These are phyloP conservation scores for Hypoxylon sp. DNA, from an alignment of 2,329 filamentous ascomycete species.

Conservation along the genomic window DNA sequence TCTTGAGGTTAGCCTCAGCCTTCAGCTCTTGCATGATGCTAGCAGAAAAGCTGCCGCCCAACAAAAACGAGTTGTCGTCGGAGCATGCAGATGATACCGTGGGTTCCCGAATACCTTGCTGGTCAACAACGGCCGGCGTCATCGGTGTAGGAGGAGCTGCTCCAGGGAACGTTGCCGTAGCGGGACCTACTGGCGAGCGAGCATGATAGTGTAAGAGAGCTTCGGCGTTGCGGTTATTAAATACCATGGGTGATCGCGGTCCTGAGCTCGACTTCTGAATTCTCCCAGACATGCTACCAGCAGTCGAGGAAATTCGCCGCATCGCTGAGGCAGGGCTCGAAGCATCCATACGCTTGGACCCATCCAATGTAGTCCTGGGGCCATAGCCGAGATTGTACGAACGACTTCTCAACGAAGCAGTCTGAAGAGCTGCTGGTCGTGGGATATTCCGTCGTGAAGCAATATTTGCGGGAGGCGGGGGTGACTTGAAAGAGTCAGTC, in stretches of 20 bases:
- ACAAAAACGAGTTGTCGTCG: conserved; percentile 55
- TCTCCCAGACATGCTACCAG: conserved; percentile 59
- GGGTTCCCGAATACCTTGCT: conserved; percentile 59
- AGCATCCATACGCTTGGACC: conserved; percentile 61
- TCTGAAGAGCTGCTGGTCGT: conserved; percentile 64
- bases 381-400: conserved; percentile 57
- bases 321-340: conserved; percentile 61
- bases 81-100: conserved; percentile 58
- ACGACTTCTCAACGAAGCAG: conserved; percentile 62
- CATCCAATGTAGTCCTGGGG: conserved; percentile 66
- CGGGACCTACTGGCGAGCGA: conserved; percentile 60
- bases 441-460: conserved; percentile 68
- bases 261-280: conserved; percentile 60
- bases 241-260: conserved; percentile 62
- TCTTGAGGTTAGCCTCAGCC: conserved; percentile 64
- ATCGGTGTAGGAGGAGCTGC: conserved; percentile 65
- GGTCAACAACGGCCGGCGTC: conserved; percentile 61
- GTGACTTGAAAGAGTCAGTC: conserved; percentile 62
- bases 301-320: conserved; percentile 68
- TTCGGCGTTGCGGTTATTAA: conserved; percentile 64
- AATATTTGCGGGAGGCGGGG: conserved; percentile 67
- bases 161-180: conserved; percentile 58
- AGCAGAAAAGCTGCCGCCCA: conserved; percentile 49
- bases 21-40: conserved; percentile 50
- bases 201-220: conserved; percentile 60